phyloP scores from a whole-genome alignment of 345 rosid species.

The Eucalyptus cloeziana region DNA sequence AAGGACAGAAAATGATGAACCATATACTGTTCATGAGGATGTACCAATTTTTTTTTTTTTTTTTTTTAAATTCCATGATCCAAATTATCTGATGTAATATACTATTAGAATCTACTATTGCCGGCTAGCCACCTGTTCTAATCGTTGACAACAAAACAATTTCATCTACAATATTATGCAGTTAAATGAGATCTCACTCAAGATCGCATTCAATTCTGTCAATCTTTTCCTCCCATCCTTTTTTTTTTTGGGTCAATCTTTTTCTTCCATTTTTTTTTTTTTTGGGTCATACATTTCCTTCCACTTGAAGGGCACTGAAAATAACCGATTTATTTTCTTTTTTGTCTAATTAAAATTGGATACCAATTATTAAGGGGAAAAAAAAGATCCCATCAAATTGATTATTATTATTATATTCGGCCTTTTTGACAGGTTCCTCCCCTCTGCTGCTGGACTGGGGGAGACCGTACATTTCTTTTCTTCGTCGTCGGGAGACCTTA shows the following conservation, averaged over 20 bases:
- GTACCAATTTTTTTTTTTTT: fast-evolving
- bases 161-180: background rate
- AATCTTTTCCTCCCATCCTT: too few relatives aligned
- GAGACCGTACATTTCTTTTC: background rate
- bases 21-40: background rate
- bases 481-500: background rate
- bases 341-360: background rate
- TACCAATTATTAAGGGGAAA: background rate
- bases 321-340: background rate
- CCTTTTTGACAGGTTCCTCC: background rate
- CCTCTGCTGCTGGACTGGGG: background rate
- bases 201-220: too few relatives aligned
- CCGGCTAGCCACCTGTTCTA: fast-evolving
- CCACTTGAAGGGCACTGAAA: fast-evolving
- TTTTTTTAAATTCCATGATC: fast-evolving
- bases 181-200: fast-evolving
- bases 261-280: too few relatives aligned
- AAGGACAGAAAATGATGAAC: fast-evolving
- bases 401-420: background rate
- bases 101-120: background rate
- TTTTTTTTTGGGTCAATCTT: too few relatives aligned
- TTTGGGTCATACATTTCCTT: background rate
- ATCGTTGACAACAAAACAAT: fast-evolving
- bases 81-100: background rate
- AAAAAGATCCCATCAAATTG: background rate